These are phyloP conservation scores for Tricholomella constricta DNA, from an alignment of 768 basidiomycete genomes.

Conservation along the genomic window DNA sequence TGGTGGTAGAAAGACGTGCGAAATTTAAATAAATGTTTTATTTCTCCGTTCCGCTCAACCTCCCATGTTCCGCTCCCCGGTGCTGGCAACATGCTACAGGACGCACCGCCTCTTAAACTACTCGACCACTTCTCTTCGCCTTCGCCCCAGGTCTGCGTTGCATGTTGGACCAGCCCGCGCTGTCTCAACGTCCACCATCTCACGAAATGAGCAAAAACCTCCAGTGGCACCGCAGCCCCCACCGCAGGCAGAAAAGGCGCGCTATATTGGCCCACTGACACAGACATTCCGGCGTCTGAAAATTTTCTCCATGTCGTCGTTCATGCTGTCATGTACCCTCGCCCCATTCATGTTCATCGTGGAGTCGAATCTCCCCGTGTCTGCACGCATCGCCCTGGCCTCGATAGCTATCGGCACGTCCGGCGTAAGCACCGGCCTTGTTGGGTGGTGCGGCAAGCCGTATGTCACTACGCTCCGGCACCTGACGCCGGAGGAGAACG, in stretches of 20 bases:
- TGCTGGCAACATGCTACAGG: constrained; percentile 6
- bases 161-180: constrained; percentile 1
- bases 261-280: constrained; percentile 75
- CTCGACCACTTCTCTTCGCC: not conserved
- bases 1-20: constrained; percentile 23
- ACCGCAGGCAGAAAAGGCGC: constrained; percentile 25
- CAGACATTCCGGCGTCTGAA: constrained; percentile 78
- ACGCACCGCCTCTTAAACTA: constrained; percentile 3
- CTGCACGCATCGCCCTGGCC: constrained; percentile 69
- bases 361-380: constrained; percentile 72
- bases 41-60: not conserved
- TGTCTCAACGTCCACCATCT: constrained; percentile 10
- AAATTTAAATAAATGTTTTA: constrained; percentile 1
- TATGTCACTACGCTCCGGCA: constrained; percentile 70
- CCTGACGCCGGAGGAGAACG: constrained; percentile 44
- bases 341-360: constrained; percentile 82
- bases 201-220: constrained; percentile 6
- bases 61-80: constrained; percentile 13
- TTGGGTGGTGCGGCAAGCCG: constrained; percentile 69
- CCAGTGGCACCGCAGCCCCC: not conserved
- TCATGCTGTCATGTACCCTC: constrained; percentile 66
- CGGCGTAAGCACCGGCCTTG: constrained; percentile 71
- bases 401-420: constrained; percentile 73
- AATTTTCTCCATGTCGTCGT: constrained; percentile 79
- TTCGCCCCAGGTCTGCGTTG: not conserved